Evolutionary conservation across 1,284 basidiomycete genomes (phyloP).

Genomic region (Sanguinoderma infundibulare): DNA sequence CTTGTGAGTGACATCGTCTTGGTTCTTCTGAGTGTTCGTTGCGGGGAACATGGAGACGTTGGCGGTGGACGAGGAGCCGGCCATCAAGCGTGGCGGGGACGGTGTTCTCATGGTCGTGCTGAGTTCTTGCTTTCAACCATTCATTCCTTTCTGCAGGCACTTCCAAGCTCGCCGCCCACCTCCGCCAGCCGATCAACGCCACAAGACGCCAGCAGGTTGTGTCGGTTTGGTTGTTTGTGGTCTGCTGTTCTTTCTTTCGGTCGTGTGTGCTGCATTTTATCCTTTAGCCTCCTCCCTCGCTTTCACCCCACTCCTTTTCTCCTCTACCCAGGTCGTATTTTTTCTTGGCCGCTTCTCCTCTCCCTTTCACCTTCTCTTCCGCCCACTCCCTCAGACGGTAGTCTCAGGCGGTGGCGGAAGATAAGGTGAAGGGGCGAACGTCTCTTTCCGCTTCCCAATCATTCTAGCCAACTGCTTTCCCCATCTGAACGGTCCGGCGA

Average conservation of each 20-base stretch:
- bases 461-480: not conserved
- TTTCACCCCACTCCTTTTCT: conserved; percentile 4
- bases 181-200: not conserved
- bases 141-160: not conserved
- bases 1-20: not conserved
- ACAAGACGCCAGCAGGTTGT: not conserved
- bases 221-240: not conserved
- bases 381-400: not conserved
- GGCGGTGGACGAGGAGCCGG: not conserved
- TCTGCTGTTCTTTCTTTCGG: not conserved
- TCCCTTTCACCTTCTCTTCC: conserved; percentile 12
- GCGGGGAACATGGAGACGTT: not conserved
- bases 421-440: not conserved
- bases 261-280: not conserved
- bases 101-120: not conserved
- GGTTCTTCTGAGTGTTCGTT: not conserved
- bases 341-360: conserved; percentile 9
- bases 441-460: not conserved
- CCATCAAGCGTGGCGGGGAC: not conserved
- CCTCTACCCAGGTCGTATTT: conserved; percentile 7
- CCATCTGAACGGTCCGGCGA: not conserved
- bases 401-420: conserved; percentile 8
- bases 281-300: not conserved
- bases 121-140: not conserved
- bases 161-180: not conserved